Percentiles rank a stretch among this genome's conserved stretches.
These are phyloP conservation scores for Dictyostelium purpureum DNA, from an alignment of 78 protist genomes.

Conservation along the genomic window DNA sequence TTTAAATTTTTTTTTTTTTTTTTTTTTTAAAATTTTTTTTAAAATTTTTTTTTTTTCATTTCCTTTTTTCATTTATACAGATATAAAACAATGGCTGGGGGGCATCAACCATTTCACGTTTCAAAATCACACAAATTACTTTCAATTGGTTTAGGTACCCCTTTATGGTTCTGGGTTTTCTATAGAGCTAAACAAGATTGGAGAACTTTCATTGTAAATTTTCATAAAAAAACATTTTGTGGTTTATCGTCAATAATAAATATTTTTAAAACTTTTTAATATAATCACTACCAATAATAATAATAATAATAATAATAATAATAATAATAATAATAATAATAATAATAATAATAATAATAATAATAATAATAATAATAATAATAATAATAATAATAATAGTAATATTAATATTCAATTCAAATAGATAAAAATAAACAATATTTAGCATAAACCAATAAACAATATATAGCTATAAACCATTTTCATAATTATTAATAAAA, in stretches of 20 bases:
- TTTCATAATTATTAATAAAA: neutral
- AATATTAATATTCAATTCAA: too few species aligned
- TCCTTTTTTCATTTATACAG: neutral
- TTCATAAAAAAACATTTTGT: neutral
- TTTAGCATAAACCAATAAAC: neutral
- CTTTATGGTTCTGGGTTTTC: constrained; percentile 76
- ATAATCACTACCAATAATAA: neutral
- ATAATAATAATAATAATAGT: too few species aligned
- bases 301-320: neutral
- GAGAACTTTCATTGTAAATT: constrained; percentile 26
- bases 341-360: too few species aligned
- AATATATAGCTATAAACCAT: neutral
- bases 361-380: too few species aligned
- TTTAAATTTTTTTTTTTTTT: neutral
- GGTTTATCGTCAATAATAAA: neutral
- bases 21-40: neutral
- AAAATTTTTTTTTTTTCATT: neutral
- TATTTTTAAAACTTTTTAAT: neutral
- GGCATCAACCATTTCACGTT: constrained; percentile 56
- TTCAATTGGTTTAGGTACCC: constrained; percentile 59
- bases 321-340: too few species aligned
- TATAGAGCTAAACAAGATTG: constrained; percentile 61
- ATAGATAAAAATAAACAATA: neutral
- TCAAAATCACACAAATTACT: constrained; percentile 23
- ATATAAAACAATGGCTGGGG: constrained; percentile 15